Conservation (phyloP, 768 basidiomycete species). For the Pleurotus tuber-regium region DNA sequence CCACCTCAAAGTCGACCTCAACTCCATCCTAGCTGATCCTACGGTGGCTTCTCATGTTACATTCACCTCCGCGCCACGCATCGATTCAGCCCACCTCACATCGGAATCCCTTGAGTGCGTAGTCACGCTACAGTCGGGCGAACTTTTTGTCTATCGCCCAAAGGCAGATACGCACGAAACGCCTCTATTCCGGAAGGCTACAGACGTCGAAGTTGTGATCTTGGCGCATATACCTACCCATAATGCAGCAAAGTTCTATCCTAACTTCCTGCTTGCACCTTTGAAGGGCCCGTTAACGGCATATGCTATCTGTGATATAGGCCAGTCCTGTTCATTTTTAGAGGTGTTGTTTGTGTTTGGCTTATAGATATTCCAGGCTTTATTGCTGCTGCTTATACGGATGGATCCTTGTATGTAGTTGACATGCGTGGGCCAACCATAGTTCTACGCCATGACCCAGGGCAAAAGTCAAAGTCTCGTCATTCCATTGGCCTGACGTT, state of each 20-base stretch:
- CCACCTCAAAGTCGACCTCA: slow-evolving; percentile 59
- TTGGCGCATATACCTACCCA: slow-evolving; percentile 46
- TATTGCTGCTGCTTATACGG: slow-evolving; percentile 65
- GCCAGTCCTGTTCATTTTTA: slow-evolving; percentile 33
- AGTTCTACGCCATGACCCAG: slow-evolving; percentile 47
- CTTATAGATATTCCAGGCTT: slow-evolving; percentile 57
- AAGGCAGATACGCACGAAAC: slow-evolving; percentile 14
- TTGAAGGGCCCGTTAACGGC: slow-evolving; percentile 46
- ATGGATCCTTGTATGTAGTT: slow-evolving; percentile 58
- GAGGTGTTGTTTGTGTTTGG: not conserved
- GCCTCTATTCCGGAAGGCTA: slow-evolving; percentile 18
- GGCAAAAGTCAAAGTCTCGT: slow-evolving; percentile 37
- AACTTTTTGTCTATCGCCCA: slow-evolving; percentile 49
- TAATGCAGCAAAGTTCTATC: slow-evolving; percentile 46
- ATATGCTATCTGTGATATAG: slow-evolving; percentile 70
- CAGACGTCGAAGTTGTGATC: slow-evolving; percentile 50
- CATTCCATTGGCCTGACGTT: slow-evolving; percentile 31
- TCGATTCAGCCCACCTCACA: slow-evolving; percentile 49
- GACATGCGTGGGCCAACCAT: slow-evolving; percentile 76
- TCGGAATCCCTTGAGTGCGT: slow-evolving; percentile 56
- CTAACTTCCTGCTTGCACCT: slow-evolving; percentile 57
- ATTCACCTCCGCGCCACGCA: slow-evolving; percentile 25
- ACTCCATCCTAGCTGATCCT: slow-evolving; percentile 44
- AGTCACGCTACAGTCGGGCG: slow-evolving; percentile 52
- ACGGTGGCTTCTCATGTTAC: slow-evolving; percentile 22